Percentiles rank a stretch among this genome's conserved stretches.
Evolutionary conservation across 129 eudicot species (phyloP).

Genomic region (Flaveria ramosissima): DNA sequence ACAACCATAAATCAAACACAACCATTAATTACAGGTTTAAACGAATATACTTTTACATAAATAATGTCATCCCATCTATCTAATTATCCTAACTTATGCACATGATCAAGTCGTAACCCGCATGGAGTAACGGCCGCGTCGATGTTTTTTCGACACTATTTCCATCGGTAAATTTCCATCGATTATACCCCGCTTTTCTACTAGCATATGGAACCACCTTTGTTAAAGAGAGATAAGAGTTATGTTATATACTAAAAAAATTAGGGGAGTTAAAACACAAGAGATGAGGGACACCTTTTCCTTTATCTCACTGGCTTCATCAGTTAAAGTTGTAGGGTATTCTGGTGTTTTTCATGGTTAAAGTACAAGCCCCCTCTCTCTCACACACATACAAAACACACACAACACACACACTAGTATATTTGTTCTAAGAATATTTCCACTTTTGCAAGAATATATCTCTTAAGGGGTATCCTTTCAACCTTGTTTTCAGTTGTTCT

Average conservation of each 20-base stretch:
- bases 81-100: no score
- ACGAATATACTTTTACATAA: no score
- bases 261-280: constrained; percentile 37
- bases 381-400: constrained; percentile 18
- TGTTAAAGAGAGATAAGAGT: background rate
- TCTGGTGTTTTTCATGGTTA: constrained; percentile 67
- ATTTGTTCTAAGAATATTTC: constrained; percentile 43
- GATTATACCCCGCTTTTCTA: no score
- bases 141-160: no score
- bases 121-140: no score
- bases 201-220: constrained; percentile 15
- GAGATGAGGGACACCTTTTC: constrained; percentile 49
- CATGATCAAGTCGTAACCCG: no score
- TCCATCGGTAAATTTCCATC: no score
- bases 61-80: no score
- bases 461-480: constrained; percentile 33
- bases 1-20: no score
- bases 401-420: background rate
- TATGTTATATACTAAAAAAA: constrained; percentile 25
- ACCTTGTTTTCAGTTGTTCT: constrained; percentile 33
- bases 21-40: no score
- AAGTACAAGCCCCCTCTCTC: constrained; percentile 32
- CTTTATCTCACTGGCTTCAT: constrained; percentile 72
- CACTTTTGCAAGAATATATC: constrained; percentile 41
- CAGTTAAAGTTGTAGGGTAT: constrained; percentile 72